These are phyloP conservation scores for Chalciporus pseudorubinellus DNA, from an alignment of 768 basidiomycete genomes.

Conservation along the genomic window DNA sequence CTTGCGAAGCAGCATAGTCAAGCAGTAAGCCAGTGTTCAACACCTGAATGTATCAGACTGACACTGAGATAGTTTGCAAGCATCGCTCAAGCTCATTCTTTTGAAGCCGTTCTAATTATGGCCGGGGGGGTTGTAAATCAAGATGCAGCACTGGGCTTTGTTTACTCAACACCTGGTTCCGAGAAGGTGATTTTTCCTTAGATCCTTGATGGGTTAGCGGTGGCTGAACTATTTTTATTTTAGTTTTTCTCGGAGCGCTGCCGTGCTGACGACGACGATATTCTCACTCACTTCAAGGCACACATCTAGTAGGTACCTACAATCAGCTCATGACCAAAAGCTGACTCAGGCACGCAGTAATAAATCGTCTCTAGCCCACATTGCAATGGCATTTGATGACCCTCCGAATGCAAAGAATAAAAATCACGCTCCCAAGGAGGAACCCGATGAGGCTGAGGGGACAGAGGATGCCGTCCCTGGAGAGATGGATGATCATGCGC, in stretches of 20 bases:
- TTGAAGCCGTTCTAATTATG: background rate
- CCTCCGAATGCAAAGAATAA: no score
- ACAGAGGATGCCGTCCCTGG: no score
- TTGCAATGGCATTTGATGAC: background rate
- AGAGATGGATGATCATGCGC: no score
- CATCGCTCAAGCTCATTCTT: background rate
- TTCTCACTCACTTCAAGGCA: background rate
- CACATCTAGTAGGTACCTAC: background rate
- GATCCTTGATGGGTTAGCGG: no score
- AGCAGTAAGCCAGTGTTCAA: background rate
- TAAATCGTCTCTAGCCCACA: background rate
- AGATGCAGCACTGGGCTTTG: background rate
- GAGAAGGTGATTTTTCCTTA: background rate
- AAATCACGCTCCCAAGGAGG: no score
- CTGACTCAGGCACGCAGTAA: background rate
- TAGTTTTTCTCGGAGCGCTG: background rate
- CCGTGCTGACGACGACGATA: background rate
- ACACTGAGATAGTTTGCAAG: background rate
- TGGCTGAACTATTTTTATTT: no score
- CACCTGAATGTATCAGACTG: no score
- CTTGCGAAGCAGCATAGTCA: background rate
- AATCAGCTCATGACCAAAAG: no score
- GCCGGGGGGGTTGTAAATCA: background rate
- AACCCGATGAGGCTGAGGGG: no score
- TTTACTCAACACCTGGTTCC: background rate